Evolutionary conservation across 768 basidiomycete species (phyloP), one percentile per base, ranked within the genome.

Genomic region (Leccinum truebloodii): DNA sequence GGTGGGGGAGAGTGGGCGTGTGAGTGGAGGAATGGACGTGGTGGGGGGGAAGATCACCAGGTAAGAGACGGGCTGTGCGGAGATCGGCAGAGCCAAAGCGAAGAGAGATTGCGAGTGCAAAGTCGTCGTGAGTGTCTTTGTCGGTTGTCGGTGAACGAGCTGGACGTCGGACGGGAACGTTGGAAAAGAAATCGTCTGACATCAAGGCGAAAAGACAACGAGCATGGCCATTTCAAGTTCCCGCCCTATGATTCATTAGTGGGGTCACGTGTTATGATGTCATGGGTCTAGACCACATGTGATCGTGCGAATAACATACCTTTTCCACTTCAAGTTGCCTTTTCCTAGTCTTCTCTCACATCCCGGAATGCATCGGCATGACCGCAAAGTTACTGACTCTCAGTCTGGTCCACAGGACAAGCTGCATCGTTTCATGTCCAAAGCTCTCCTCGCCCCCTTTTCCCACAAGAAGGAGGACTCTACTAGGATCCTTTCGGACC

Each of bases 361-460:
- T 53, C 66, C 66, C 66, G 63, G 66, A 61, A 66, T 61, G 63
- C 71, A 44, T 64, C 61, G 55, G 56, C 50, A 68, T 63, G 68
- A 56, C 37, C 44, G 53, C 65, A 54, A 63, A 62, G 51, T 53
- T 4, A 39, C 46, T 48, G 46, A 48, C 6, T 6, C 22, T 24
- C 46, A 20, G 6, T 10, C 22, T 13, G 12, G 14, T 24, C 35
- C 63, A 22, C 75, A 78, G 60, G 80, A 77, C 69, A 86, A 78
- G 73, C 72, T 90, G 32, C 83, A 86, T 58, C 67, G 35, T 14
- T 35, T 84, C 61, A 83, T 92, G 59, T 87, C 88, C 63, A 88
- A 87, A 63, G 83, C 86, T 18, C 77, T 92, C 64, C 76, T 92
- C 68, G 83, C 87, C 4, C 90, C 89, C 4, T 90, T 92, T 69